Evolutionary conservation across 371 early-diverging fungal genomes (phyloP).

Genomic region (Mortierella sp.): DNA sequence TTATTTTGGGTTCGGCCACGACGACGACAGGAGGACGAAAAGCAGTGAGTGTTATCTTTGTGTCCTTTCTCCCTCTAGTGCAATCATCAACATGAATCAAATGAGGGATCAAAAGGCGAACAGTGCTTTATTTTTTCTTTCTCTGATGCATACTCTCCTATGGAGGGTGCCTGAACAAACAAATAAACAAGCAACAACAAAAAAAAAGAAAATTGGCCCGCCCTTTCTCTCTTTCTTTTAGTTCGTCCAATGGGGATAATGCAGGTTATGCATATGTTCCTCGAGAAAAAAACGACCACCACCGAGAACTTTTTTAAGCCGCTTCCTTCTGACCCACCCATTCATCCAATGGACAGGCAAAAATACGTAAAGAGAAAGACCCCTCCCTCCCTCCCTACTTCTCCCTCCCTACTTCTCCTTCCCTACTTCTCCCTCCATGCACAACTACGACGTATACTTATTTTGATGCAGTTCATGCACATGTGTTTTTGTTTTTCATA

Average conservation of each 20-base stretch:
- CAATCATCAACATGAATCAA: background rate
- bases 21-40: background rate
- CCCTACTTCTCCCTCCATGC: background rate
- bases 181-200: background rate
- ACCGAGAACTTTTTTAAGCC: too few species aligned
- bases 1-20: background rate
- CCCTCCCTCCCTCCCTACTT: too few species aligned
- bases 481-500: background rate
- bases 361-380: background rate
- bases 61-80: background rate
- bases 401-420: background rate
- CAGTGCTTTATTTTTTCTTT: background rate
- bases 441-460: background rate
- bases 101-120: background rate
- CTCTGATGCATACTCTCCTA: background rate
- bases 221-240: background rate
- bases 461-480: background rate
- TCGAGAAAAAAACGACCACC: background rate
- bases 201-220: background rate
- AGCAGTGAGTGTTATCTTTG: background rate
- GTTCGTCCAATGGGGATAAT: background rate
- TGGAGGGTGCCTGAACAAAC: slow-evolving; percentile 2
- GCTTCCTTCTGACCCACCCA: too few species aligned
- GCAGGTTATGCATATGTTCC: background rate
- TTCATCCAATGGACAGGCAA: background rate